Evolutionary conservation across 441 rosid genomes (phyloP).

Genomic region (Cnidoscolus chayamansa): DNA sequence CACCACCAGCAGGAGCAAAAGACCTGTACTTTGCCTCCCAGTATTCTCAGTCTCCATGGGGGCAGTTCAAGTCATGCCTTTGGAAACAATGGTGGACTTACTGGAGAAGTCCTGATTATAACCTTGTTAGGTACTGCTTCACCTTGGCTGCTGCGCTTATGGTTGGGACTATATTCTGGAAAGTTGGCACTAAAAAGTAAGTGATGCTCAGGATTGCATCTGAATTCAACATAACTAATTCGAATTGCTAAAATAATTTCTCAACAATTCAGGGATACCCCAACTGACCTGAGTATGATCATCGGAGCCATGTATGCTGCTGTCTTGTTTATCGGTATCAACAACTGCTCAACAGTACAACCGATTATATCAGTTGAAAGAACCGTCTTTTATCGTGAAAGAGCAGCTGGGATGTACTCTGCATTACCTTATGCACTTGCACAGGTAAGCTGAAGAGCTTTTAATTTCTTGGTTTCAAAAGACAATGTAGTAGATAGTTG

Average conservation of each 20-base stretch:
- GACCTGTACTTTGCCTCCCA: conserved; percentile 58
- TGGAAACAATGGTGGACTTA: conserved; percentile 50
- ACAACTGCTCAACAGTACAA: conserved; percentile 27
- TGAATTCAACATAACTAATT: neutral
- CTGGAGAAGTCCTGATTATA: conserved; percentile 34
- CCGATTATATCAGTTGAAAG: conserved; percentile 29
- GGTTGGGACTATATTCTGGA: conserved; percentile 35
- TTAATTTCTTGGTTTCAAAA: too few species aligned
- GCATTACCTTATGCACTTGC: conserved; percentile 83
- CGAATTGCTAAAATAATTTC: neutral
- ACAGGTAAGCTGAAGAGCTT: conserved; percentile 41
- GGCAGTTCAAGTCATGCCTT: conserved; percentile 45
- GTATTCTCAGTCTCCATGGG: conserved; percentile 41
- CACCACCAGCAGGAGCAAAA: conserved; percentile 41
- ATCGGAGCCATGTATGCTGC: conserved; percentile 62
- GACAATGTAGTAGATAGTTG: too few species aligned
- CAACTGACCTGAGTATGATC: conserved; percentile 37
- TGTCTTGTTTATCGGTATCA: conserved; percentile 24
- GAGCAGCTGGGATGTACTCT: conserved; percentile 60
- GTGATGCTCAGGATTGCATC: neutral
- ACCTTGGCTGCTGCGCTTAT: conserved; percentile 21
- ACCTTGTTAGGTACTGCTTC: conserved; percentile 26
- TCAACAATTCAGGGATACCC: conserved; percentile 10
- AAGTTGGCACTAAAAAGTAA: conserved; percentile 26
- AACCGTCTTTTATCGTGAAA: conserved; percentile 31